Conservation (phyloP, 495 filamentous ascomycete genomes). For the Bacidia gigantensis region DNA sequence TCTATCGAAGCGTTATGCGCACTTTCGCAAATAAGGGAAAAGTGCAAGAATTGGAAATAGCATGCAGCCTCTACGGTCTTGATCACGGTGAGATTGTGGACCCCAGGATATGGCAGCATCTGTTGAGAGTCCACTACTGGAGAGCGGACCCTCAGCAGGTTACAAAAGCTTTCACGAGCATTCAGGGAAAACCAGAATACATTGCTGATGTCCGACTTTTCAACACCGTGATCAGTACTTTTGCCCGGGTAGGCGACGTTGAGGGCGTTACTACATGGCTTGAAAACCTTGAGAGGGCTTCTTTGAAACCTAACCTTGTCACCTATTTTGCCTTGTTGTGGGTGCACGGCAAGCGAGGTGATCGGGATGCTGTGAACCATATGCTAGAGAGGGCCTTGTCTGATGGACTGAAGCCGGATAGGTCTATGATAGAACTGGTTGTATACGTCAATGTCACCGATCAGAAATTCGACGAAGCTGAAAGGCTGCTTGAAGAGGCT, state of each 20-base stretch:
- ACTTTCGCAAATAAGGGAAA: background rate
- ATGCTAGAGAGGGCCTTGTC: conserved; percentile 44
- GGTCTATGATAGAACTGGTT: conserved; percentile 46
- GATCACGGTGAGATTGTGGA: conserved; percentile 12
- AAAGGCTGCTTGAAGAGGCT: conserved; percentile 40
- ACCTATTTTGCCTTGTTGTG: conserved; percentile 62
- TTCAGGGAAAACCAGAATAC: conserved; percentile 38
- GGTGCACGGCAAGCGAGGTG: conserved; percentile 57
- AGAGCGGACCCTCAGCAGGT: conserved; percentile 46
- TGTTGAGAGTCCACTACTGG: conserved; percentile 54
- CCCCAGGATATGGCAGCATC: conserved; percentile 24
- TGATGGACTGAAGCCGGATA: conserved; percentile 26
- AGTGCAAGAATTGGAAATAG: background rate
- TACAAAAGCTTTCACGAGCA: conserved; percentile 42
- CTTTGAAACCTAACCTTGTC: conserved; percentile 37
- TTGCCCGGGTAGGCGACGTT: conserved; percentile 50
- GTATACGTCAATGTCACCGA: conserved; percentile 59
- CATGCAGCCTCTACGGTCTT: conserved; percentile 11
- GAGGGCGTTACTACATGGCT: conserved; percentile 47
- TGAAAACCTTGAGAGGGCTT: conserved; percentile 34
- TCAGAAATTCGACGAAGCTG: conserved; percentile 43
- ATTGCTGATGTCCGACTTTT: conserved; percentile 42
- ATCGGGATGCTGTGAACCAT: conserved; percentile 50
- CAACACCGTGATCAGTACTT: conserved; percentile 67
- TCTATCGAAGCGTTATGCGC: background rate